Base-by-base conservation (phyloP, 1,139 yeast species). In the Hemisphaericaspora subhashii region DNA sequence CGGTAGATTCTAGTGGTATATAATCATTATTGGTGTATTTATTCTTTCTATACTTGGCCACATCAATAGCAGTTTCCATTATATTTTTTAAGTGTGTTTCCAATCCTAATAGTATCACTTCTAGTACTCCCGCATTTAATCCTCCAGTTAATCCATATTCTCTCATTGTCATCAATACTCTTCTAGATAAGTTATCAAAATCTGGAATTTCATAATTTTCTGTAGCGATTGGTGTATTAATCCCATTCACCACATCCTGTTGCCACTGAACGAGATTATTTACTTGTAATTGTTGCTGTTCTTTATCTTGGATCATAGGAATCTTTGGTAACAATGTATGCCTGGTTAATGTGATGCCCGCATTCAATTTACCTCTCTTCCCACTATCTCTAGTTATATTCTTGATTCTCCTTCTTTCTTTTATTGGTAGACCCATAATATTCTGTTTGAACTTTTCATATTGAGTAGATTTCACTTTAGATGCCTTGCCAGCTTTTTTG, bases 71-170 rank as follows among this genome's bases (percentile, higher is more conserved):
- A 48, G 79, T 79, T 55, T 88, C 94, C 12, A 92, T 64, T 5
- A 92, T 69, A 46, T 79, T 79, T 51, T 85, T 85, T 44, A 92
- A 62, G 61, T 89, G 92, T 31, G 77, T 70, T 53, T 90, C 97
- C 31, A 92, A 65, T 0, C 96, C 97, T 10, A 86, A 65, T 20
- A 83, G 68, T 48, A 90, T 60, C n/a, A 92, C 69, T 44, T 89
- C 96, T 22, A 87, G 77, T 2, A 86, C 87, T 13, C 80, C 83
- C 11, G 81, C 72, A 39, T 81, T 84, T 14, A 90, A 69, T 8
- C 84, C 82, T 0, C 96, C 96, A 0, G 92, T 74, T n/a, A 92
- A 66, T 0, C 98, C 98, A 56, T 89, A 81, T 54, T 92, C 98
- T 54, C 97, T 73, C 53, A 95, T 86, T 4, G 85, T 82, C 60